These are phyloP conservation scores for Metarhizium album DNA, from an alignment of 2,329 filamentous ascomycete genomes.

Conservation along the genomic window DNA sequence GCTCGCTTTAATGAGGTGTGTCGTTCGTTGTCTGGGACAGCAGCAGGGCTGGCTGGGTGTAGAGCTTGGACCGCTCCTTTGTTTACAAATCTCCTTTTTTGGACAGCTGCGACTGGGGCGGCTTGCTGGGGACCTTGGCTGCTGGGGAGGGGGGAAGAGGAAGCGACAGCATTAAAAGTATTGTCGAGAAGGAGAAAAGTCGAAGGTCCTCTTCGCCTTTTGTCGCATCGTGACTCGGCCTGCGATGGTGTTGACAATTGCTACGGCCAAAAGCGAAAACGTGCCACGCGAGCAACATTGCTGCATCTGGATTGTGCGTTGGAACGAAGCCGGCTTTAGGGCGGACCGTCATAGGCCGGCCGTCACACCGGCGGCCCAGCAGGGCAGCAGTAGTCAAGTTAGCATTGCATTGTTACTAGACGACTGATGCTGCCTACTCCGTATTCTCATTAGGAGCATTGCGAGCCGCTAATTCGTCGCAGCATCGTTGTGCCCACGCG, in stretches of 20 bases:
- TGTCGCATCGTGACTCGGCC: slow-evolving; percentile 13
- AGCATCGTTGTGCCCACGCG: neutral
- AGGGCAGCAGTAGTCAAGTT: neutral
- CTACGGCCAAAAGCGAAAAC: neutral
- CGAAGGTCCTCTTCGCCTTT: slow-evolving; percentile 9
- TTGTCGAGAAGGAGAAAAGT: slow-evolving; percentile 3
- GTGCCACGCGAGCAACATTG: neutral
- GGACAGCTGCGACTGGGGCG: slow-evolving; percentile 21
- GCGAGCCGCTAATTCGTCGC: no score
- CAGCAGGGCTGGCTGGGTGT: slow-evolving; percentile 11
- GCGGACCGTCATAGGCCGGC: neutral
- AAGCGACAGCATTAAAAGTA: no score
- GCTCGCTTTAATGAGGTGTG: slow-evolving; percentile 7
- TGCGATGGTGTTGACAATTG: slow-evolving; percentile 9
- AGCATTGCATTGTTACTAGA: no score
- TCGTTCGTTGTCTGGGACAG: slow-evolving; percentile 25
- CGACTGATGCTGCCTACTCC: no score
- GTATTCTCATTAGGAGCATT: no score
- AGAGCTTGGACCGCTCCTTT: slow-evolving; percentile 24
- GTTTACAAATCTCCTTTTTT: slow-evolving; percentile 30
- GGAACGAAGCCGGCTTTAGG: neutral
- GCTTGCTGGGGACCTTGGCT: slow-evolving; percentile 2
- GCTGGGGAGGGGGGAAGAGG: slow-evolving; percentile 3
- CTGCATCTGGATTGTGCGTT: neutral
- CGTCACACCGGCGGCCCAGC: neutral